Conservation (phyloP, 163 green algal species). For the Prototheca wickerhamii region DNA sequence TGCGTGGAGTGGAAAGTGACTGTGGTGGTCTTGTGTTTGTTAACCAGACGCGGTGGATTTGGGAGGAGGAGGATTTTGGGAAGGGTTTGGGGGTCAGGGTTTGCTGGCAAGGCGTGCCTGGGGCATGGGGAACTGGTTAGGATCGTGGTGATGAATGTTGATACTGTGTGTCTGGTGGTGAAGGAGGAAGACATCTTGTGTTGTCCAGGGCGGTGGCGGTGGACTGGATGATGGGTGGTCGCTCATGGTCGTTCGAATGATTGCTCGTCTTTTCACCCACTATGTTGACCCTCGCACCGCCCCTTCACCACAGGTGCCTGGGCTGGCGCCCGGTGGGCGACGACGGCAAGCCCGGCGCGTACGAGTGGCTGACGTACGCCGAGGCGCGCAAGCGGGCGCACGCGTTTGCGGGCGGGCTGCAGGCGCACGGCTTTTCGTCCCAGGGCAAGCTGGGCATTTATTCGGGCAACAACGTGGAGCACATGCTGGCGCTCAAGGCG, state of each 20-base stretch:
- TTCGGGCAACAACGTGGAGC: constrained; percentile 74
- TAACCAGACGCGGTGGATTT: too few relatives aligned
- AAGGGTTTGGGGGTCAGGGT: neutral
- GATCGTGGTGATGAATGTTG: too few relatives aligned
- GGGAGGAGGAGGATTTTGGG: too few relatives aligned
- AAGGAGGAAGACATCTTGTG: too few relatives aligned
- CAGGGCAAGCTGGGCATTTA: constrained; percentile 59
- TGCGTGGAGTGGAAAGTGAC: neutral
- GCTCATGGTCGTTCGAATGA: too few relatives aligned
- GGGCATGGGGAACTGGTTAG: too few relatives aligned
- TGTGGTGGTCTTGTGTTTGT: too few relatives aligned
- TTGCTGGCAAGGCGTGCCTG: too few relatives aligned
- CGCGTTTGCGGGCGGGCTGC: constrained; percentile 6
- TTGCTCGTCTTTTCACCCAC: neutral
- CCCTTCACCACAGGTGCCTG: constrained; percentile 13
- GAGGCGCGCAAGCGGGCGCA: constrained; percentile 8
- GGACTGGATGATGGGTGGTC: too few relatives aligned
- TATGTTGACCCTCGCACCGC: too few relatives aligned
- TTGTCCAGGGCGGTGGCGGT: too few relatives aligned
- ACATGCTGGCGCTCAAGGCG: constrained; percentile 86
- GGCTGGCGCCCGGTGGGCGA: constrained; percentile 15
- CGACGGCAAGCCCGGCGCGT: constrained; percentile 16
- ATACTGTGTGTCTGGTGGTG: too few relatives aligned
- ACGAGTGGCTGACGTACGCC: constrained; percentile 27
- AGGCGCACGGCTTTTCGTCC: neutral